phyloP scores from a whole-genome alignment of 2,329 filamentous ascomycete genomes.

The Raffaelea albimanens region DNA sequence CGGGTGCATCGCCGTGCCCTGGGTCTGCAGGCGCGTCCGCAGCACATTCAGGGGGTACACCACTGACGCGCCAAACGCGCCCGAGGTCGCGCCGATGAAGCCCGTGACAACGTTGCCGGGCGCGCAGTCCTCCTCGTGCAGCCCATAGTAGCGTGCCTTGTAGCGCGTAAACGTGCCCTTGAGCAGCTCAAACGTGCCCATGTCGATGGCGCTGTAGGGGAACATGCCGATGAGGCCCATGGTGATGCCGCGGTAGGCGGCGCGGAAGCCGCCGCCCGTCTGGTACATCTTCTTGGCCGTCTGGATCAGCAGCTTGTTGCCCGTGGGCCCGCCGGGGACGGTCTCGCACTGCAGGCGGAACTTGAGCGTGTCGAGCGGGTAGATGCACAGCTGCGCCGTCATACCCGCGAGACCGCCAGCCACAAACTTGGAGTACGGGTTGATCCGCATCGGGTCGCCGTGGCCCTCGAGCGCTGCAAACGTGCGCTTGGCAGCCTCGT shows the following conservation, averaged over 20 bases:
- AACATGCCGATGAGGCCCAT: slow-evolving; percentile 97
- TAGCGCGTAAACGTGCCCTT: slow-evolving; percentile 65
- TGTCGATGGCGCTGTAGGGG: slow-evolving; percentile 92
- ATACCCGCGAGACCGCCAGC: slow-evolving; percentile 89
- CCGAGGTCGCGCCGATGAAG: slow-evolving; percentile 81
- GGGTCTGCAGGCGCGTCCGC: slow-evolving; percentile 83
- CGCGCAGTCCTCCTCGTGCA: slow-evolving; percentile 74
- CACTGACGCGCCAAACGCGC: slow-evolving; percentile 82
- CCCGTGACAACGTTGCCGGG: slow-evolving; percentile 79
- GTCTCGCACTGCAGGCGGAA: slow-evolving; percentile 87
- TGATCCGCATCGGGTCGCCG: slow-evolving; percentile 68
- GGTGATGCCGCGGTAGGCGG: slow-evolving; percentile 85
- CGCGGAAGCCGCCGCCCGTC: slow-evolving; percentile 61
- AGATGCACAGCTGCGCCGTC: slow-evolving; percentile 93
- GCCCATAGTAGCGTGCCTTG: slow-evolving; percentile 58
- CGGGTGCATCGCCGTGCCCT: slow-evolving; percentile 86
- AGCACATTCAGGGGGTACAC: slow-evolving; percentile 95
- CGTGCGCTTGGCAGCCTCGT: slow-evolving; percentile 85
- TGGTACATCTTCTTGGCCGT: slow-evolving; percentile 83
- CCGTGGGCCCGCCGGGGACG: slow-evolving; percentile 73
- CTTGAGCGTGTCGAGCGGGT: slow-evolving; percentile 80
- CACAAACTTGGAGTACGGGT: slow-evolving; percentile 77
- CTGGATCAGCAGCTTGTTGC: slow-evolving; percentile 70
- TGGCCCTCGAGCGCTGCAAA: slow-evolving; percentile 85
- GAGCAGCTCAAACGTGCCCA: slow-evolving; percentile 88